Evolutionary conservation across 176 grass and related monocot species (phyloP).

Genomic region (Poa annua): DNA sequence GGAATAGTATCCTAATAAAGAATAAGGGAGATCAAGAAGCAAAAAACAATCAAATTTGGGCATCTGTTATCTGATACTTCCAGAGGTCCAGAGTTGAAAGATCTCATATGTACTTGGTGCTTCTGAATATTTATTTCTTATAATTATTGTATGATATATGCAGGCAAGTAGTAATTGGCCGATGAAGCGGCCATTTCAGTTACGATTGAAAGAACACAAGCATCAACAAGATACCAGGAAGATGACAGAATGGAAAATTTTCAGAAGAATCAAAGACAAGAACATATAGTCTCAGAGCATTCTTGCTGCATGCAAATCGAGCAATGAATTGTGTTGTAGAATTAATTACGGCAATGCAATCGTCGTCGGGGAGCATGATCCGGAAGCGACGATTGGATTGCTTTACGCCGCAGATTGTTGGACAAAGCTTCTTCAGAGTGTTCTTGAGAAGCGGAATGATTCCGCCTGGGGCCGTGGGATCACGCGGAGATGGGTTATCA

Average conservation of each 20-base stretch:
- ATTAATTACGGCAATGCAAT: conserved; percentile 55
- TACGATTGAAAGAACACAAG: conserved; percentile 33
- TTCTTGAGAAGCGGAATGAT: conserved; percentile 25
- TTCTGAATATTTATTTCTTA: conserved; percentile 15
- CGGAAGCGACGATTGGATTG: conserved; percentile 3
- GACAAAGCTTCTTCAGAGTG: not conserved
- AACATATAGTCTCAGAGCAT: not conserved
- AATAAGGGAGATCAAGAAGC: conserved; percentile 1
- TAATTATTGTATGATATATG: not conserved
- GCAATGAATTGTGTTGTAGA: conserved; percentile 37
- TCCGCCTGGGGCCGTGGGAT: not conserved
- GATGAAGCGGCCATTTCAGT: conserved; percentile 17
- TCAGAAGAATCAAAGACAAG: conserved; percentile 23
- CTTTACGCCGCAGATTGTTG: not conserved
- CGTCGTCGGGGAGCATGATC: conserved; percentile 35
- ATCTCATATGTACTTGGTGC: not conserved
- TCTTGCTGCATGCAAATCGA: conserved; percentile 19
- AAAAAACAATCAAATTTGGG: not conserved
- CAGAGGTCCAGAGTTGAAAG: conserved; percentile 23
- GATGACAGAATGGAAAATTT: not conserved
- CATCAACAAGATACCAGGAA: conserved; percentile 31
- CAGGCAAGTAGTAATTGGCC: conserved; percentile 33
- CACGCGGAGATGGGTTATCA: not conserved
- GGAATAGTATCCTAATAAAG: not conserved
- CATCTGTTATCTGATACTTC: conserved; percentile 22